phyloP scores from a whole-genome alignment of 1,284 basidiomycete genomes.

The Moesziomyces parantarcticus region DNA sequence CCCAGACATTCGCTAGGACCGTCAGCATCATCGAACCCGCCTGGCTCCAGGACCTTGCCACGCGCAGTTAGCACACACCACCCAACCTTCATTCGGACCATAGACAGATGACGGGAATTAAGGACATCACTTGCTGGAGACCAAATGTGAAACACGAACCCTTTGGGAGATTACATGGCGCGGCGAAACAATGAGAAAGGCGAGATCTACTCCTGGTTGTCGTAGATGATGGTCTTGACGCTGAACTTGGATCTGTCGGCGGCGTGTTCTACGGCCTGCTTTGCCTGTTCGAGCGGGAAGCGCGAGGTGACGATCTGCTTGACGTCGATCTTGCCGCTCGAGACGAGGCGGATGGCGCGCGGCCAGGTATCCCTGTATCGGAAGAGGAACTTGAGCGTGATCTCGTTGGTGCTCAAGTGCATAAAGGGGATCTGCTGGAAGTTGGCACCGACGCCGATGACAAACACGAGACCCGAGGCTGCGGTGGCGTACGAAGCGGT shows the following conservation, averaged over 20 bases:
- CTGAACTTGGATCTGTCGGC: constrained; percentile 73
- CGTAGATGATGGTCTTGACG: constrained; percentile 62
- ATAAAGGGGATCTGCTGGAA: constrained; percentile 69
- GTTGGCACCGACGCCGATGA: constrained; percentile 72
- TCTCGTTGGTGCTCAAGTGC: constrained; percentile 71
- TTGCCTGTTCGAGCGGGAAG: constrained; percentile 79
- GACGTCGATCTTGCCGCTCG: constrained; percentile 82
- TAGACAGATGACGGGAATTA: no score
- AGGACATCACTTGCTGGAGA: no score
- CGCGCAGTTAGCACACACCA: constrained; percentile 3
- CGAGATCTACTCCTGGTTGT: constrained; percentile 36
- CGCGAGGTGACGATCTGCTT: constrained; percentile 88
- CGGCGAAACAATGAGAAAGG: not conserved
- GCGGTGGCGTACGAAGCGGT: constrained; percentile 72
- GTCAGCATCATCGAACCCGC: constrained; percentile 60
- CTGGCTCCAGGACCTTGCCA: constrained; percentile 54
- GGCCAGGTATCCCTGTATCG: constrained; percentile 74
- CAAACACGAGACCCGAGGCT: constrained; percentile 71
- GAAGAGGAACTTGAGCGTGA: constrained; percentile 71
- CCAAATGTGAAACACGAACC: not conserved
- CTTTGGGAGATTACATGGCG: not conserved
- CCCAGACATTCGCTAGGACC: constrained; percentile 60
- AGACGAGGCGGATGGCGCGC: constrained; percentile 82
- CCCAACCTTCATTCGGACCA: no score
- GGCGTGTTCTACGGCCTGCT: constrained; percentile 82